These are phyloP conservation scores for Gracilaria domingensis DNA, from an alignment of 23 red algal species.

Conservation along the genomic window DNA sequence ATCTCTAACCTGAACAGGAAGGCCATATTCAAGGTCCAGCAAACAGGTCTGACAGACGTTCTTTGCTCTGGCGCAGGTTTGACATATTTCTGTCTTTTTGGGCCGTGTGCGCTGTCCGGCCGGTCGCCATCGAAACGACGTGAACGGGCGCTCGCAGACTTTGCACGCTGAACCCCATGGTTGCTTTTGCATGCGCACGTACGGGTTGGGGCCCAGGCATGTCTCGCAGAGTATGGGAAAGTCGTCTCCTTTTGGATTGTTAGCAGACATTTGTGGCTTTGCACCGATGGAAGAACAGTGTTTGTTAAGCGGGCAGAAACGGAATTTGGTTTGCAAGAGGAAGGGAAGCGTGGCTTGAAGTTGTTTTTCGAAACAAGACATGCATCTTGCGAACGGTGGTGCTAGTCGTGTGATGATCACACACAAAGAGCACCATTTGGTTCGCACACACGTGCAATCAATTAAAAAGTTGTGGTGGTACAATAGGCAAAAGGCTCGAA, in stretches of 20 bases:
- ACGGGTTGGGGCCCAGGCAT: slow-evolving; percentile 88
- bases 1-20: slow-evolving; percentile 87
- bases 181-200: slow-evolving; percentile 80
- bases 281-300: too few species aligned
- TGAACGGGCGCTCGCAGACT: slow-evolving; percentile 87
- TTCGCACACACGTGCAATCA: too few species aligned
- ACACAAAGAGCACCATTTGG: too few species aligned
- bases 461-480: too few species aligned
- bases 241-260: slow-evolving; percentile 34
- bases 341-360: too few species aligned
- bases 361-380: too few species aligned
- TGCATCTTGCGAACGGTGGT: too few species aligned
- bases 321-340: too few species aligned
- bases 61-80: slow-evolving; percentile 83
- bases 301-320: too few species aligned
- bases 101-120: slow-evolving; percentile 71
- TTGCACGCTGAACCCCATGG: slow-evolving; percentile 80
- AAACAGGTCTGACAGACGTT: slow-evolving; percentile 94
- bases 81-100: slow-evolving; percentile 95
- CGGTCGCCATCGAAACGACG: slow-evolving; percentile 84
- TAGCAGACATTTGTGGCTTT: slow-evolving; percentile 3
- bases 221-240: slow-evolving; percentile 92
- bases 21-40: slow-evolving; percentile 81
- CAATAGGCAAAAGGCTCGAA: too few species aligned
- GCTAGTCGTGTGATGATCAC: too few species aligned